These are phyloP conservation scores for Davidsoniella australis DNA, from an alignment of 2,329 filamentous ascomycete species.

Conservation along the genomic window DNA sequence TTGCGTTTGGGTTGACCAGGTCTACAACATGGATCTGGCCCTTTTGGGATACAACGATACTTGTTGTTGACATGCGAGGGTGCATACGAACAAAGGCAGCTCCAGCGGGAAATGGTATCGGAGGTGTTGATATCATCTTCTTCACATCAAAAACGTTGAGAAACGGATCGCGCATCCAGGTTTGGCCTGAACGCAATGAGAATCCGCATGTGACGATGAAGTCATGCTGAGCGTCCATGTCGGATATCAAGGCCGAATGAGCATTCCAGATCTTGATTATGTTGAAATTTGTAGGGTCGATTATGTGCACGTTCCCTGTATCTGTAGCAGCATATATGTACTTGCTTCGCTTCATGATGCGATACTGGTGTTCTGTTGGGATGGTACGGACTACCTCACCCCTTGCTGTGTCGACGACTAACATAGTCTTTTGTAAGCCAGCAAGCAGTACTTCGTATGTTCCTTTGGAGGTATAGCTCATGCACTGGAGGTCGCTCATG, in stretches of 20 bases:
- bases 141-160: slow-evolving; percentile 94
- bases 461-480: slow-evolving; percentile 84
- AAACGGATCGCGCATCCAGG: slow-evolving; percentile 75
- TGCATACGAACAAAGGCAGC: slow-evolving; percentile 95
- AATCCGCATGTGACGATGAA: slow-evolving; percentile 92
- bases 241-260: slow-evolving; percentile 74
- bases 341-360: slow-evolving; percentile 76
- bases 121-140: slow-evolving; percentile 70
- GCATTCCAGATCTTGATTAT: slow-evolving; percentile 81
- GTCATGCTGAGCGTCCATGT: slow-evolving; percentile 94
- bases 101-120: slow-evolving; percentile 81
- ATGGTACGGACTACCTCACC: slow-evolving; percentile 55
- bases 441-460: slow-evolving; percentile 73
- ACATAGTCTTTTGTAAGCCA: slow-evolving; percentile 73
- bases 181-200: slow-evolving; percentile 55
- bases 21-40: slow-evolving; percentile 94
- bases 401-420: slow-evolving; percentile 54
- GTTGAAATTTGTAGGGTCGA: slow-evolving; percentile 62
- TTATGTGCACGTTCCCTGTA: slow-evolving; percentile 65
- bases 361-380: slow-evolving; percentile 61
- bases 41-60: slow-evolving; percentile 78
- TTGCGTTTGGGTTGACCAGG: slow-evolving; percentile 80
- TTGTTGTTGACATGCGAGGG: slow-evolving; percentile 85
- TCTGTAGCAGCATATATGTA: slow-evolving; percentile 86
- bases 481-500: slow-evolving; percentile 72